A percentile compares a stretch with the other conserved stretches of the same genome.
Evolutionary conservation across 371 early-diverging fungal species (phyloP).

Genomic region (Rhizopus delemar): DNA sequence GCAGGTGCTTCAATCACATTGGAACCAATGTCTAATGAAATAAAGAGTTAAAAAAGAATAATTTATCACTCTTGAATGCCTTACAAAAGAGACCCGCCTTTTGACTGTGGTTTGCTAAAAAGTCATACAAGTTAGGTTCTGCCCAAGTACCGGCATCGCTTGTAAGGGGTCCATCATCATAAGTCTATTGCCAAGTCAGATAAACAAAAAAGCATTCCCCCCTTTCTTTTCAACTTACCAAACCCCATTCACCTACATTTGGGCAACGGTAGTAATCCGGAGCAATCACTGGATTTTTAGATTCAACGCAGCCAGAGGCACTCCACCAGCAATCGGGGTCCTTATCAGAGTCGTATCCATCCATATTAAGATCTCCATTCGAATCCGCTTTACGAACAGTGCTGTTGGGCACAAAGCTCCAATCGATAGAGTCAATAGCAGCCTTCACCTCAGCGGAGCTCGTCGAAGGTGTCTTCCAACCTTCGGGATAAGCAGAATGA

Average conservation of each 20-base stretch:
- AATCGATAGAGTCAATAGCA: conserved; percentile 42
- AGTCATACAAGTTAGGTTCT: conserved; percentile 49
- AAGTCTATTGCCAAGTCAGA: conserved; percentile 15
- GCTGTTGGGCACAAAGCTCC: conserved; percentile 43
- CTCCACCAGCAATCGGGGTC: conserved; percentile 43
- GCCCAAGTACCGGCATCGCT: conserved; percentile 26
- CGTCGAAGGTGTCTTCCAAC: conserved; percentile 39
- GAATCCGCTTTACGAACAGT: conserved; percentile 29
- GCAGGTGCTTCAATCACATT: conserved; percentile 34
- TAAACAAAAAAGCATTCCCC: conserved; percentile 12
- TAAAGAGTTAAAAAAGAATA: background rate
- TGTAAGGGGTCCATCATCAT: conserved; percentile 46
- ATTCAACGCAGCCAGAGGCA: conserved; percentile 38
- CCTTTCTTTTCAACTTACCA: conserved; percentile 26
- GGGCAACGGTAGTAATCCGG: conserved; percentile 44
- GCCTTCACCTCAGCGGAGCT: conserved; percentile 38
- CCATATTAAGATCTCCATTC: conserved; percentile 23
- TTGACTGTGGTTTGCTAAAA: conserved; percentile 33
- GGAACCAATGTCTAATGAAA: conserved; percentile 27
- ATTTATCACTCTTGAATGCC: background rate
- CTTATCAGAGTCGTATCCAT: conserved; percentile 22
- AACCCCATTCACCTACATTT: conserved; percentile 48
- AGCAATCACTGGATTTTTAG: conserved; percentile 42
- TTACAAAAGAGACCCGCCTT: conserved; percentile 29
- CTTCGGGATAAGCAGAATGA: conserved; percentile 36